Base-by-base conservation (phyloP, 2,329 filamentous ascomycete genomes). In the Alternaria arbusti region DNA sequence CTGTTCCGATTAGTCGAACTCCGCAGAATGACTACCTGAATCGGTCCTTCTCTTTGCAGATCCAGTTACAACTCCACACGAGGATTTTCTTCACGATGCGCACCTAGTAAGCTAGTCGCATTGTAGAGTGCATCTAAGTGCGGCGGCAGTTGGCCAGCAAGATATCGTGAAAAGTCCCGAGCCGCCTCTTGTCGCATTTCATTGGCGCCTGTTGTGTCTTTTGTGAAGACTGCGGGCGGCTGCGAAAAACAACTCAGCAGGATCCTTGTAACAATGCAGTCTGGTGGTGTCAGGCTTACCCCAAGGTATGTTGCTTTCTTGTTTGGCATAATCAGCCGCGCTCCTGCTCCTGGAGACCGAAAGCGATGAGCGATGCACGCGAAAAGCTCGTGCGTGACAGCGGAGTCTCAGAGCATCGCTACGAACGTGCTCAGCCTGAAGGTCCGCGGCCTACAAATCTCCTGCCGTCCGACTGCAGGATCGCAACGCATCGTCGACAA, bases 401-500 rank as follows among this genome's bases (percentile, higher is more conserved):
- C 17, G 40, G 57, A 26, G 23, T 23, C 11, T 50, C 20, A n/a
- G 30, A n/a, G 25, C 58, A 30, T 44, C 30, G 17, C 23, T 15
- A 22, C 49, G 22, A 43, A 25, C 25, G 28, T 40, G 23, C 45
- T 49, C 43, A 44, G 22, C 54, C 40, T 47, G 47, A 6, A 13
- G 20, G 26, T 15, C 52, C 46, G 23, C n/a, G n/a, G 32, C 36
- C 20, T 8, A 32, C 32, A 40, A 46, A 59, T 49, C 40, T 65
- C 28, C 40, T 65, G 26, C 44, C 50, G 46, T 50, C 50, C 22
- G 45, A 55, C 50, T 65, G 59, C 59, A 67, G 43, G 57, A 63
- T 63, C 57, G 57, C 30, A 56, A 59, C 23, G 45, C n/a, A 54
- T 26, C 20, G 56, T 56, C 55, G 45, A 45, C 17, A 30, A 43